Conservation (phyloP, 768 basidiomycete species). For the Phanerochaete sordida region DNA sequence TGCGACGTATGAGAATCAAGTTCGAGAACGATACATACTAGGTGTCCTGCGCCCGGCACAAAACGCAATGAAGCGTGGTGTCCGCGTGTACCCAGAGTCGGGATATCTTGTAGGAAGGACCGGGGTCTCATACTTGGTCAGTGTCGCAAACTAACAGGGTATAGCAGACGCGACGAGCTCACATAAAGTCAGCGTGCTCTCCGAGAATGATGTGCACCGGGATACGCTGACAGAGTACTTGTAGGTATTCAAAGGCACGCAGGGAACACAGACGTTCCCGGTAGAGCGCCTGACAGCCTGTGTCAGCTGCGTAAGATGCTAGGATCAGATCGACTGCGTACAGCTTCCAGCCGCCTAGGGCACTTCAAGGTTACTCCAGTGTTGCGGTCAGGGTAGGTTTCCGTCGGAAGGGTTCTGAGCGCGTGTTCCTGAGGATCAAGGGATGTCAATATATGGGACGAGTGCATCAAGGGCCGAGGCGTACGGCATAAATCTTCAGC, state of each 20-base stretch:
- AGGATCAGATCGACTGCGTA: constrained; percentile 6
- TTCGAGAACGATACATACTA: constrained; percentile 4
- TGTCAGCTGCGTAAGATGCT: constrained; percentile 2
- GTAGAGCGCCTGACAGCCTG: constrained; percentile 6
- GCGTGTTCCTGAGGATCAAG: constrained; percentile 33
- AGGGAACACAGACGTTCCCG: not conserved
- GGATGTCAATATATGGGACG: not conserved
- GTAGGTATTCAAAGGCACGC: not conserved
- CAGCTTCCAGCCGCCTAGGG: constrained; percentile 16
- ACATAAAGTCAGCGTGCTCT: constrained; percentile 11
- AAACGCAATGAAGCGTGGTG: not conserved
- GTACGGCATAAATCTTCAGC: not conserved
- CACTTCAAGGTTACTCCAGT: constrained; percentile 22
- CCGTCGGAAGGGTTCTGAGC: constrained; percentile 29
- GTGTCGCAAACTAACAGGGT: not conserved
- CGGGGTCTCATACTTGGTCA: not conserved
- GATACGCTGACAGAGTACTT: not conserved
- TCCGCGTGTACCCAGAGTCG: not conserved
- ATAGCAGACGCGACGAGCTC: not conserved
- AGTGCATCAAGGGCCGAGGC: not conserved
- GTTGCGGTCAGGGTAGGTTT: constrained; percentile 16
- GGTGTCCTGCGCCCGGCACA: constrained; percentile 6
- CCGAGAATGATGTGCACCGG: constrained; percentile 18
- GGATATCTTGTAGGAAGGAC: constrained; percentile 4
- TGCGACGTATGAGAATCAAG: not conserved